phyloP scores from a whole-genome alignment of 179 eudicot species.

The Pouteria campechiana region DNA sequence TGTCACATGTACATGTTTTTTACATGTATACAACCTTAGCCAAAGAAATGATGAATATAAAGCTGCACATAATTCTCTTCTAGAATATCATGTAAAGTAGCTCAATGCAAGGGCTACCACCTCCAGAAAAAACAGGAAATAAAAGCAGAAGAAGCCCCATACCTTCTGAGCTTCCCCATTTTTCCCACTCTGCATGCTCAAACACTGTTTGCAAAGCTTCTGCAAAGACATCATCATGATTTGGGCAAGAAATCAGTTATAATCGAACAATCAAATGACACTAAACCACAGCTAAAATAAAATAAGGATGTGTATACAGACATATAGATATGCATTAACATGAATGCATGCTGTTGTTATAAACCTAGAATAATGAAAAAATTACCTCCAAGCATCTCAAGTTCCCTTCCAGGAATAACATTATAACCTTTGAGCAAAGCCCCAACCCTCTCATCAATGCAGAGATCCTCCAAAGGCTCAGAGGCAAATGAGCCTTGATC shows the following conservation, averaged over 20 bases:
- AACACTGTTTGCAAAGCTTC: constrained; percentile 55
- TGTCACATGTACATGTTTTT: no score
- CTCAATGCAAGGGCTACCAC: not conserved
- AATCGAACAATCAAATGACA: no score
- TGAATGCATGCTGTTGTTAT: no score
- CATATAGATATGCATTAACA: no score
- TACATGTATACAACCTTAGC: no score
- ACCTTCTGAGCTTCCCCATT: constrained; percentile 58
- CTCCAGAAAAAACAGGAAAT: not conserved
- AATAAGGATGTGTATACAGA: no score
- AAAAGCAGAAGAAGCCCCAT: constrained; percentile 1
- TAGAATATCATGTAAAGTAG: not conserved
- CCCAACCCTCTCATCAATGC: constrained; percentile 74
- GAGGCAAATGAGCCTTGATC: constrained; percentile 13
- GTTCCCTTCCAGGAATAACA: constrained; percentile 69
- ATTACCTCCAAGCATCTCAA: constrained; percentile 69
- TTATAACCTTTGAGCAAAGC: constrained; percentile 49
- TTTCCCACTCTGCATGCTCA: constrained; percentile 51
- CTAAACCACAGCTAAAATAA: no score
- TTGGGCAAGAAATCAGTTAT: no score
- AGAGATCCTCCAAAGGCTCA: constrained; percentile 25
- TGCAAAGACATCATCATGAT: no score
- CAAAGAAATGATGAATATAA: no score
- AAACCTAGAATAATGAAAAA: not conserved
- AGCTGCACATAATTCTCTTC: no score